Evolutionary conservation across 768 basidiomycete genomes (phyloP), one percentile per base, ranked within the genome.

Genomic region (Auriscalpium orientale): DNA sequence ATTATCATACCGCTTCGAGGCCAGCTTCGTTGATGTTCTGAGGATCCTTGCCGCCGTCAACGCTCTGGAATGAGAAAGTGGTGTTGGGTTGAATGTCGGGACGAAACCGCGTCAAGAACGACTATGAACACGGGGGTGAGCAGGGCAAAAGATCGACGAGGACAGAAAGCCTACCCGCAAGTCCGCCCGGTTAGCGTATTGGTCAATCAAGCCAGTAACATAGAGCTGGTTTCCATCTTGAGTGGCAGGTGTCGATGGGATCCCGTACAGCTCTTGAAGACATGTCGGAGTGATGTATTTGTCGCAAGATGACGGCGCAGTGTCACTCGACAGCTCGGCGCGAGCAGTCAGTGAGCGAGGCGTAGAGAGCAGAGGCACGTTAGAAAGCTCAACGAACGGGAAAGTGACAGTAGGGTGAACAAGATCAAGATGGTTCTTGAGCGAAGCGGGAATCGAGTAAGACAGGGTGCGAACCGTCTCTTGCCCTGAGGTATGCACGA

Each of bases 201-300:
- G 57, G 0, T 28, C 53, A 9, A 47, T 35, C n/a, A 46, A 47
- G 15, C 71, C 72, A n/a, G 67, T 62, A 44, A 72, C 71, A 11
- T 53, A 67, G 20, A 74, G 59, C 40, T 45, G 45, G 54, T 67
- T 70, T 18, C 58, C 46, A 3, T 34, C 3, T n/a, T 66, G 48
- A 0, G 62, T 66, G 8, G 67, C 68, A 2, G 61, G 46, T 1
- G 72, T 66, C 13, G 66, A 59, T 1, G 72, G 71, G 46, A 75
- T 68, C 21, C 68, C 67, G 58, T 72, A 74, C 13, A 72, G 48
- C 10, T 65, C 67, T 49, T 72, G 70, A 7, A 74, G 49, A 46
- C 68, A 72, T 3, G 64, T 56, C 0, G 71, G 70, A 1, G 67
- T 70, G 54, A 70, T 56, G 8, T 45, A 47, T 13, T 34, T 33